Evolutionary conservation across 1,284 basidiomycete genomes (phyloP), one percentile per base, ranked within the genome.

Genomic region (Boletus albobrunnescens): DNA sequence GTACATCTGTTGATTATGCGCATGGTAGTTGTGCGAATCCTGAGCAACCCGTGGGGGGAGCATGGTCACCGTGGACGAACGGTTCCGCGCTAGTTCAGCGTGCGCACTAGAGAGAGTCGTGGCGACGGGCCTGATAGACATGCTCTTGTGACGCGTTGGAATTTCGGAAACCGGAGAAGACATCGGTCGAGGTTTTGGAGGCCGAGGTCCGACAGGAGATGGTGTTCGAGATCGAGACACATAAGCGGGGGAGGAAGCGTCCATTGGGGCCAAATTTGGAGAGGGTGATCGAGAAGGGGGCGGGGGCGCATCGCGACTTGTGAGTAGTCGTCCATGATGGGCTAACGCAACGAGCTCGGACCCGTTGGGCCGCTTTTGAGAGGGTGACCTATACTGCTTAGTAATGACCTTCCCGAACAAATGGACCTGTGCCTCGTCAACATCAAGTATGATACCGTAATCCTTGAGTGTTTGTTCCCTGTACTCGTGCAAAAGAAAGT

Each of bases 401-500:
- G 64, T 73, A 40, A 76, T 56, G 5, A 73, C 55, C 47, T 73
- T 76, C 28, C 67, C 72, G 0, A 62, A 59, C 7, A 60, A 51
- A 40, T 44, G 54, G 52, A 58, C 33, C 16, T 44, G 52, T 26
- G 36, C 56, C 46, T 67, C 64, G 38, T 70, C 70, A 19, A 66
- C 57, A 54, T 75, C 71, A 57, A 73, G 68, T 45, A 77, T 65
- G 30, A 74, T 73, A 5, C 75, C 74, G 63, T 80, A 80, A 67
- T 87, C 77, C 68, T 84, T 75, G 62, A 84, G 66, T 17, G 82
- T 79, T 51, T 81, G 80, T 58, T 88, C 87, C 44, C 89, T 80
- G 67, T 94, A 92, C 64, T 82, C 81, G 46, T 81, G 75, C 19
- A 96, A 76, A 37, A 96, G 75, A 65, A 91, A 93, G 63, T 95